These are phyloP conservation scores for Pyrrhoderma noxium DNA, from an alignment of 1,284 basidiomycete species.

Conservation along the genomic window DNA sequence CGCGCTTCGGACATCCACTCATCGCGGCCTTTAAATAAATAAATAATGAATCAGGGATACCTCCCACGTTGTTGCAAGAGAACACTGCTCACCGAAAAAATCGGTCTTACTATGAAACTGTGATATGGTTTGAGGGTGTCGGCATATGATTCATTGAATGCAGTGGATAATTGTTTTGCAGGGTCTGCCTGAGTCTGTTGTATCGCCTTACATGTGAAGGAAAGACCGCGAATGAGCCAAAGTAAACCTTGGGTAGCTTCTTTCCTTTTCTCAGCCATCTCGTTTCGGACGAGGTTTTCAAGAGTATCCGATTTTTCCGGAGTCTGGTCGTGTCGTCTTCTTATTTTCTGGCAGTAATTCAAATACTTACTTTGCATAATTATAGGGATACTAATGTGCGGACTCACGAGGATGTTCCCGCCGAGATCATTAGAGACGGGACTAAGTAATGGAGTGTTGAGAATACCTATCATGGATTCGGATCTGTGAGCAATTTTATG, in stretches of 20 bases:
- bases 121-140: conserved; percentile 81
- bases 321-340: conserved; percentile 65
- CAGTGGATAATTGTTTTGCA: conserved; percentile 51
- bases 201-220: conserved; percentile 87
- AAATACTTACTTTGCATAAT: not conserved
- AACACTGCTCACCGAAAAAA: conserved; percentile 68
- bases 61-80: not conserved
- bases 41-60: not conserved
- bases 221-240: conserved; percentile 86
- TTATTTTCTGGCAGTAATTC: conserved; percentile 67
- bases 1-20: conserved; percentile 58
- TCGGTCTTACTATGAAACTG: conserved; percentile 78
- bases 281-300: conserved; percentile 79
- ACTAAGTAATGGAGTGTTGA: conserved; percentile 81
- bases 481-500: conserved; percentile 1
- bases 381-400: too few species aligned
- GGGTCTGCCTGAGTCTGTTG: conserved; percentile 65
- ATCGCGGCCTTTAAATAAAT: conserved; percentile 43
- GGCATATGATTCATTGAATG: conserved; percentile 84
- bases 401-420: conserved; percentile 82
- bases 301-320: conserved; percentile 70
- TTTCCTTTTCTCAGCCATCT: conserved; percentile 83
- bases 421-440: conserved; percentile 86
- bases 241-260: conserved; percentile 83
- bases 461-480: conserved; percentile 53